Evolutionary conservation across 75 land plant genomes (phyloP).

Genomic region (Pinus albicaulis): DNA sequence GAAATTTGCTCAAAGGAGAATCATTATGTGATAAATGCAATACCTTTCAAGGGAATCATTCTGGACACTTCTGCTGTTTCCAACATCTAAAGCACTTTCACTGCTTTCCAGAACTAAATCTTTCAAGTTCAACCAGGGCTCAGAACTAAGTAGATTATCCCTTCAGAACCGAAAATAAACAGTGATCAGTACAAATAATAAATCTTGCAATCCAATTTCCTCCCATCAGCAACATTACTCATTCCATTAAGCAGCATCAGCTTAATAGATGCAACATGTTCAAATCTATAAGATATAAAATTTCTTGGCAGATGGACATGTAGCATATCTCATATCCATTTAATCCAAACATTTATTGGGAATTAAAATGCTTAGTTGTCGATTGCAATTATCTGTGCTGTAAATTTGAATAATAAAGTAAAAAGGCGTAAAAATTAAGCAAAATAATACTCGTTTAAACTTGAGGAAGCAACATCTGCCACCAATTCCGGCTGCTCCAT

Average conservation of each 20-base stretch:
- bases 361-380: conserved; percentile 1
- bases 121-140: conserved; percentile 57
- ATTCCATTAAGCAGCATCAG: neutral
- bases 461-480: conserved; percentile 4
- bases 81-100: conserved; percentile 15
- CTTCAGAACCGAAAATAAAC: conserved; percentile 9
- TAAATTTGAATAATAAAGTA: neutral
- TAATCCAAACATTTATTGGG: neutral
- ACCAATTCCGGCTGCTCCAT: conserved; percentile 6
- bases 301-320: neutral
- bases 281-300: neutral
- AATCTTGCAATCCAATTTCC: neutral
- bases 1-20: neutral
- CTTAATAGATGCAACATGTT: neutral
- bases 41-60: conserved; percentile 1
- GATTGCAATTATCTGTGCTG: neutral
- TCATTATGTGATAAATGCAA: neutral
- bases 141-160: conserved; percentile 24
- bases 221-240: neutral
- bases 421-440: neutral
- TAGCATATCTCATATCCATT: neutral
- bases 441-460: conserved; percentile 5
- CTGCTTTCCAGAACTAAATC: conserved; percentile 44
- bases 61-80: conserved; percentile 1
- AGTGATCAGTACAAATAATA: neutral